Evolutionary conservation across 495 filamentous ascomycete genomes (phyloP), one percentile per base, ranked within the genome.

Genomic region (Xylaria curta): DNA sequence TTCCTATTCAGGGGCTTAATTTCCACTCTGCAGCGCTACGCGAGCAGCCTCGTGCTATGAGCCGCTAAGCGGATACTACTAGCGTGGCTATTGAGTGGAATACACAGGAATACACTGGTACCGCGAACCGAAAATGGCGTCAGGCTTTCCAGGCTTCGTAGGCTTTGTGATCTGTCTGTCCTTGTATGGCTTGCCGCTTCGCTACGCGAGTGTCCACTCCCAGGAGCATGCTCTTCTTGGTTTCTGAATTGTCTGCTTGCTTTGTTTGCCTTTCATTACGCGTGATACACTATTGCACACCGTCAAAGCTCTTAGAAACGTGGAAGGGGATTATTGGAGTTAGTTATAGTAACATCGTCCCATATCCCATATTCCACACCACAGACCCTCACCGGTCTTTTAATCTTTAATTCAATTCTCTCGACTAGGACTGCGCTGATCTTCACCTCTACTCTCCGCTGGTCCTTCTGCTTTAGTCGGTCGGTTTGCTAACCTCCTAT

Each of bases 401-500:
- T 60, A 9, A 28, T 42, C 21, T 67, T 31, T 38, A 24, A 38
- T 28, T 66, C 28, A n/a, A 36, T 66, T 67, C 33, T 56, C 65
- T 42, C 51, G n/a, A 26, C 64, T 8, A 38, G 58, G 53, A n/a
- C 33, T 44, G 47, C 36, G 60, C 69, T 73, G 75, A 79, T 79
- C 77, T 42, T 75, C 73, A 66, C 73, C 64, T 74, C 60, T 73
- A 49, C 38, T 38, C 66, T 73, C 17, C 61, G 71, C 65, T 76
- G 59, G 62, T 54, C 58, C 9, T 69, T 68, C 75, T 38, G 56
- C 21, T 63, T 62, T 56, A 53, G 59, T 71, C 74, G 54, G 53
- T 38, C 26, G 38, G 71, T 68, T 68, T 70, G 56, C 74, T 76
- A 75, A 79, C 61, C 70, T 74, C 63, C 67, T 70, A 64, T 72